These are phyloP conservation scores for Coemansia sp. DNA, from an alignment of 192 early-diverging fungal genomes.

Conservation along the genomic window DNA sequence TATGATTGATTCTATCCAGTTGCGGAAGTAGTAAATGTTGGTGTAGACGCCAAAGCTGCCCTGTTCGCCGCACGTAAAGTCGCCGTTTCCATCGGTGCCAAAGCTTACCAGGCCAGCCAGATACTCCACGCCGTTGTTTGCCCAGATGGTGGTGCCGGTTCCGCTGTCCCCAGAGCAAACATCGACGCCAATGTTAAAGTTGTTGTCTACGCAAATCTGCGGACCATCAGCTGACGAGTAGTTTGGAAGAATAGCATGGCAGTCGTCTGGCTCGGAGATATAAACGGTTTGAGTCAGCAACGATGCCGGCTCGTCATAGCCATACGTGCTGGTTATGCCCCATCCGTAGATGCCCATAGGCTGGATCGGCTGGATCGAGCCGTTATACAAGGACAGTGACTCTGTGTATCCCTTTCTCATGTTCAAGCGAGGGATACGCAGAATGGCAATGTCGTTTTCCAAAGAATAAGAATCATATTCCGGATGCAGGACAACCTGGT, in stretches of 20 bases:
- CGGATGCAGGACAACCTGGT: conserved; percentile 23
- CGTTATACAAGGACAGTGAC: conserved; percentile 23
- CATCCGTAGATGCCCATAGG: conserved; percentile 45
- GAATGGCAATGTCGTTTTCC: conserved; percentile 46
- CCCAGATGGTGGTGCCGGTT: conserved; percentile 29
- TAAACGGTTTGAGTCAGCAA: conserved; percentile 37
- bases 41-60: conserved; percentile 54
- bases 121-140: conserved; percentile 22
- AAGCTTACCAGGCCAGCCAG: conserved; percentile 51
- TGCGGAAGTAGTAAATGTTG: conserved; percentile 23
- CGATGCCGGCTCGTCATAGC: conserved; percentile 12
- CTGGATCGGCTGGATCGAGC: conserved; percentile 18
- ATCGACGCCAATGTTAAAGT: conserved; percentile 49
- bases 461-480: conserved; percentile 18
- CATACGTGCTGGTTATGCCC: conserved; percentile 36
- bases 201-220: conserved; percentile 40
- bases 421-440: conserved; percentile 20
- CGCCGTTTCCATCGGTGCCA: conserved; percentile 24
- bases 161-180: conserved; percentile 52
- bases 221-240: conserved; percentile 31
- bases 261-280: conserved; percentile 36
- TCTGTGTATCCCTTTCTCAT: conserved; percentile 20
- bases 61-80: conserved; percentile 42
- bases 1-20: conserved; percentile 35
- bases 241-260: conserved; percentile 34